A percentile compares a stretch with the other conserved stretches of the same genome.
These are phyloP conservation scores for Dothistroma septosporum DNA, from an alignment of 2,329 filamentous ascomycete genomes.

Conservation along the genomic window DNA sequence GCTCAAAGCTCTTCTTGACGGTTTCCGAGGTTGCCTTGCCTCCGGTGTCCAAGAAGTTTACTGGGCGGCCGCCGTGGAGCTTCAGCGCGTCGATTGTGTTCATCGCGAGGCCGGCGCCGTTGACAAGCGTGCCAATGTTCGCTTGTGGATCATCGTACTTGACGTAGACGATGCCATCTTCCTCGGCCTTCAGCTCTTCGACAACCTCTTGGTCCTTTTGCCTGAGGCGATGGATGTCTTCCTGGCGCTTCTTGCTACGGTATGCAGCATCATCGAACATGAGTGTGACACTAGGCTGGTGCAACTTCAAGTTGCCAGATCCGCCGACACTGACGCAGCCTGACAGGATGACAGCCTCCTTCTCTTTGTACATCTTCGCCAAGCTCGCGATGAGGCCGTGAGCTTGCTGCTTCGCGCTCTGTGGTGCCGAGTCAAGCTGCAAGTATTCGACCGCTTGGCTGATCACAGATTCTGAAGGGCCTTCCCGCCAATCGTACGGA, in stretches of 20 bases:
- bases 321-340: conserved; percentile 44
- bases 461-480: conserved; percentile 39
- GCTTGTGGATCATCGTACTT: conserved; percentile 52
- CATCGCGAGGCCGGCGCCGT: conserved; percentile 86
- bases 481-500: conserved; percentile 57
- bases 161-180: conserved; percentile 75
- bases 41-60: conserved; percentile 87
- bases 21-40: conserved; percentile 82
- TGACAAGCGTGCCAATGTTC: conserved; percentile 78
- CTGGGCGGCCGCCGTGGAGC: conserved; percentile 61
- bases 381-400: conserved; percentile 52
- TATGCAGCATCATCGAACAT: conserved; percentile 69
- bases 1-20: conserved; percentile 70
- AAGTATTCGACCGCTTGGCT: conserved; percentile 50
- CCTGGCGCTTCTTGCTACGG: conserved; percentile 58
- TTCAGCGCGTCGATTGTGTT: conserved; percentile 80
- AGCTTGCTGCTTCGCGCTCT: conserved; percentile 41
- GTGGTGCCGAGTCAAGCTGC: conserved; percentile 47
- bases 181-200: conserved; percentile 60
- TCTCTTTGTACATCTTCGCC: conserved; percentile 56
- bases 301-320: conserved; percentile 40
- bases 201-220: conserved; percentile 50
- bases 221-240: conserved; percentile 56
- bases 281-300: conserved; percentile 54
- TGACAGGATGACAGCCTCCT: conserved; percentile 62